Evolutionary conservation across 208 protist species (phyloP), one percentile per base, ranked within the genome.

Genomic region (Acanthamoeba lenticulata): DNA sequence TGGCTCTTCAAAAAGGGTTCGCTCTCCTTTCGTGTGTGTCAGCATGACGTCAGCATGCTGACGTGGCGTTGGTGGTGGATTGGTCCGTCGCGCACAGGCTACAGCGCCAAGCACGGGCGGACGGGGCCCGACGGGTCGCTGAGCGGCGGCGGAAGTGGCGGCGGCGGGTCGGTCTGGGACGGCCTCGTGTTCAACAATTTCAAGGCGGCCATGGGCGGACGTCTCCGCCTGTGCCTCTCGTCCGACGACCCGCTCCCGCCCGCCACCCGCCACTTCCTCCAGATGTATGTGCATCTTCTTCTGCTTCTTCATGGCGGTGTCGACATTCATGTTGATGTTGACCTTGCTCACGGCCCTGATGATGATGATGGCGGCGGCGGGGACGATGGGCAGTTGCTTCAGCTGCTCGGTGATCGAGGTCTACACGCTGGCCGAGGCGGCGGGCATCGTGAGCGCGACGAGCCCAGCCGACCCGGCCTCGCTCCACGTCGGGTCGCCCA

Each of bases 341-440:
- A n/a, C n/a, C n/a, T n/a, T n/a, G n/a, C n/a, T n/a, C n/a, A n/a
- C n/a, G n/a, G n/a, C n/a, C n/a, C n/a, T n/a, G n/a, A n/a, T n/a
- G n/a, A n/a, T n/a, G n/a, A n/a, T n/a, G n/a, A n/a, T 57, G 15
- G n/a, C 40, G 19, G 45, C 27, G 19, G 11, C 24, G 29, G 15
- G 17, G 21, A 44, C 19, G 32, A 17, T 91, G 60, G 44, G 62
- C 62, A 94, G 90, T 47, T 55, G 32, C 72, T 94, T 94, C 36
- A 36, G 65, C 27, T 94, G 67, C 49, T 44, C 42, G 27, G 72
- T 94, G n/a, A 21, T 94, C 7, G 69, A 94, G 45, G 72, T 83
- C 15, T 94, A 94, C 65, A 62, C 47, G 27, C 47, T 94, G 36
- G 62, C 90, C 45, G 90, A 94, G 90, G 90, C 90, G 13, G 90